These are phyloP conservation scores for Schizosaccharomyces osmophilus DNA, from an alignment of 805 yeast species.

Conservation along the genomic window DNA sequence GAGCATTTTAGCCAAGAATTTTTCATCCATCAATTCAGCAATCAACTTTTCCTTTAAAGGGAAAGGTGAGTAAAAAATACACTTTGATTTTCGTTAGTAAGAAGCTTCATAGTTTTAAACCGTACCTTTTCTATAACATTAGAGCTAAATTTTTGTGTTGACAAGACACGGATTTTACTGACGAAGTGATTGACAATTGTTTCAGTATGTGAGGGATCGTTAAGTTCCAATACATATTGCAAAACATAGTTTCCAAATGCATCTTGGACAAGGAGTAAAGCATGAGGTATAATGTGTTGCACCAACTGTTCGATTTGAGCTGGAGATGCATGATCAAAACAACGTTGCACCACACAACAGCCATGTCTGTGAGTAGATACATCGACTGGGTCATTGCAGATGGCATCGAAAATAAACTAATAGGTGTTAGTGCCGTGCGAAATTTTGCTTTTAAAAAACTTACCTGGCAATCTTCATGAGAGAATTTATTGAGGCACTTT, in stretches of 20 bases:
- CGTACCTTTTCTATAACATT: conserved; percentile 62
- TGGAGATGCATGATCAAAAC: conserved; percentile 66
- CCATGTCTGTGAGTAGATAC: conserved; percentile 94
- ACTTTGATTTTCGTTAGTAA: conserved; percentile 11
- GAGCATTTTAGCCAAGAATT: background rate
- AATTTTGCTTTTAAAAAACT: conserved; percentile 15
- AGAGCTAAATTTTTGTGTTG: conserved; percentile 75
- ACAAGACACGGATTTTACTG: conserved; percentile 29
- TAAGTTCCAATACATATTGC: conserved; percentile 66
- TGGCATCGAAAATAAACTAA: conserved; percentile 78
- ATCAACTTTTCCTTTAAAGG: background rate
- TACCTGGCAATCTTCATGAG: background rate
- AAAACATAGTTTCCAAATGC: conserved; percentile 95
- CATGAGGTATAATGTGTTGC: conserved; percentile 37
- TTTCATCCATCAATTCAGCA: background rate
- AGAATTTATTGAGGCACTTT: conserved; percentile 49
- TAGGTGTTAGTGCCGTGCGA: conserved; percentile 24
- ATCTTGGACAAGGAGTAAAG: conserved; percentile 52
- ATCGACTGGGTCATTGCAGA: conserved; percentile 41
- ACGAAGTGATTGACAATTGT: conserved; percentile 22
- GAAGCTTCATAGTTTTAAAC: background rate
- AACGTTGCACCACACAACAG: conserved; percentile 87
- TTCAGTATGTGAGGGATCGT: conserved; percentile 10
- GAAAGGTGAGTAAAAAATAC: conserved; percentile 26
- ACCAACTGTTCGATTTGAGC: conserved; percentile 48